Evolutionary conservation across 805 yeast species (phyloP).

Genomic region (Candida ovalis): DNA sequence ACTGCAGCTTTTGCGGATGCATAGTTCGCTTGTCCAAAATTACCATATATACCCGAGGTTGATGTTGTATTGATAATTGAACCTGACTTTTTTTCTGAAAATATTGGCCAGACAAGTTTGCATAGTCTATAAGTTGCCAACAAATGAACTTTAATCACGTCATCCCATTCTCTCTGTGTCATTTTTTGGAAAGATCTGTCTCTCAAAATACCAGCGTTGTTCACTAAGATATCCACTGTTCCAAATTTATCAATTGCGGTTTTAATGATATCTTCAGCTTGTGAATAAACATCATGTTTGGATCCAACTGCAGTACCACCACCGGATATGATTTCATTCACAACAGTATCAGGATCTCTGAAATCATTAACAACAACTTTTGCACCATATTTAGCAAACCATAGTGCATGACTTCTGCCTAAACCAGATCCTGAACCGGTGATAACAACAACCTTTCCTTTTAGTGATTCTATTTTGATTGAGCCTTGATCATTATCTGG

Average conservation of each 20-base stretch:
- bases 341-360: slow-evolving; percentile 67
- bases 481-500: slow-evolving; percentile 56
- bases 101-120: slow-evolving; percentile 90
- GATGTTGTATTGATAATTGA: slow-evolving; percentile 85
- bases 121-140: slow-evolving; percentile 76
- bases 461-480: slow-evolving; percentile 52
- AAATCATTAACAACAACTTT: slow-evolving; percentile 93
- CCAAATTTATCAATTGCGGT: slow-evolving; percentile 78
- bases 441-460: slow-evolving; percentile 80
- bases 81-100: slow-evolving; percentile 74
- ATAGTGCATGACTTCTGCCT: slow-evolving; percentile 84
- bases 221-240: slow-evolving; percentile 76
- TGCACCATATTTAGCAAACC: slow-evolving; percentile 88
- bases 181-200: slow-evolving; percentile 85
- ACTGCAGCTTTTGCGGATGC: slow-evolving; percentile 91
- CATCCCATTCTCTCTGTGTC: slow-evolving; percentile 79
- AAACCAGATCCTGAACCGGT: slow-evolving; percentile 97
- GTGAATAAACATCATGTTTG: slow-evolving; percentile 72
- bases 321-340: slow-evolving; percentile 62
- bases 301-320: slow-evolving; percentile 81
- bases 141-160: slow-evolving; percentile 77
- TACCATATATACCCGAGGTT: slow-evolving; percentile 96
- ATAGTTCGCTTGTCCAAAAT: slow-evolving; percentile 96
- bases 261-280: slow-evolving; percentile 71
- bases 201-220: slow-evolving; percentile 93